These are phyloP conservation scores for Corynascus novoguineensis DNA, from an alignment of 495 filamentous ascomycete species.

Conservation along the genomic window DNA sequence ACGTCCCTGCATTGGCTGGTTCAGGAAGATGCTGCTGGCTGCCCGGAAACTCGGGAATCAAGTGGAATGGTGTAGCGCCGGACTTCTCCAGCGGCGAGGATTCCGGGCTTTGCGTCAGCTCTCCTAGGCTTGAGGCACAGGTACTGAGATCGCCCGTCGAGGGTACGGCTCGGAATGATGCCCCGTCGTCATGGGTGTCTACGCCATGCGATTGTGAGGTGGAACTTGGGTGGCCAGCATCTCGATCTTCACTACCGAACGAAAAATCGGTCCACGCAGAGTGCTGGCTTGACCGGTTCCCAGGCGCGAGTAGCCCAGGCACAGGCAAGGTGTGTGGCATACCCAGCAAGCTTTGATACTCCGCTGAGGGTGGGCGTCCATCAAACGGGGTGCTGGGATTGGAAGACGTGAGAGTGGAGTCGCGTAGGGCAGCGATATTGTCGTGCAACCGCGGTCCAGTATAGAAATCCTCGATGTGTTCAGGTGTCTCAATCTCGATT, in stretches of 20 bases:
- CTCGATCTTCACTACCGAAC: conserved; percentile 43
- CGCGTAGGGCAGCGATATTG: conserved; percentile 29
- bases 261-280: conserved; percentile 55
- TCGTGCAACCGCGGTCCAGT: conserved; percentile 29
- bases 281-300: conserved; percentile 46
- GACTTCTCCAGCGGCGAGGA: conserved; percentile 25
- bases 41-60: conserved; percentile 21
- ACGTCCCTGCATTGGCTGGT: conserved; percentile 32
- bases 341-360: conserved; percentile 24
- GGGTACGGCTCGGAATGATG: conserved; percentile 13
- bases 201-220: conserved; percentile 20
- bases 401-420: conserved; percentile 31
- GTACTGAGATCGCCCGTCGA: conserved; percentile 19
- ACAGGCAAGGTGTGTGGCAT: conserved; percentile 36
- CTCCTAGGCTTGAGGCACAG: conserved; percentile 22
- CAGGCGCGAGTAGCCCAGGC: conserved; percentile 39
- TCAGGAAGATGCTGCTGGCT: conserved; percentile 36
- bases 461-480: conserved; percentile 35
- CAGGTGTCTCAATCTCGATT: conserved; percentile 18
- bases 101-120: conserved; percentile 21
- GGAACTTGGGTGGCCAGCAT: conserved; percentile 20
- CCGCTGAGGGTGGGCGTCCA: conserved; percentile 19
- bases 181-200: conserved; percentile 13
- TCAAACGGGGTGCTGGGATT: conserved; percentile 28
- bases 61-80: conserved; percentile 16